These are phyloP conservation scores for Aspergillus wentii DNA, from an alignment of 495 filamentous ascomycete genomes.

Conservation along the genomic window DNA sequence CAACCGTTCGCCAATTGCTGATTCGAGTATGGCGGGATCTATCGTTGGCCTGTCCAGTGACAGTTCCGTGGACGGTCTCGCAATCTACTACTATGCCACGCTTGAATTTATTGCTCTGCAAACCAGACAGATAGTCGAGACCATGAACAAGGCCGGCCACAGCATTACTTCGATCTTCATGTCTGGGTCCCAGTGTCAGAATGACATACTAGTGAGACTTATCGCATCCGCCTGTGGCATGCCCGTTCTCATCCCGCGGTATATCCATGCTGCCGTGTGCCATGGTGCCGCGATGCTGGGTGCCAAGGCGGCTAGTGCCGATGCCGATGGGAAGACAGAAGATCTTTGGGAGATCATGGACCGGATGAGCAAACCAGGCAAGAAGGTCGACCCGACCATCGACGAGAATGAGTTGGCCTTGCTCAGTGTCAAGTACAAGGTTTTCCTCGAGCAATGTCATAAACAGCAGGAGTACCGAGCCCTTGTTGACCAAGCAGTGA, in stretches of 20 bases:
- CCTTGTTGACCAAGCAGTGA: slow-evolving; percentile 59
- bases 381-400: slow-evolving; percentile 64
- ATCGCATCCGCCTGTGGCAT: slow-evolving; percentile 87
- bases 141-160: slow-evolving; percentile 85
- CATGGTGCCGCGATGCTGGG: slow-evolving; percentile 97
- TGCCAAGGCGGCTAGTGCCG: slow-evolving; percentile 83
- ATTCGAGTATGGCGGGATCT: slow-evolving; percentile 85
- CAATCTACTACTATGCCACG: slow-evolving; percentile 85
- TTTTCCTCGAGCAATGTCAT: slow-evolving; percentile 61
- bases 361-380: slow-evolving; percentile 92
- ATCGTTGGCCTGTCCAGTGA: slow-evolving; percentile 83
- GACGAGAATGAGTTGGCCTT: slow-evolving; percentile 72
- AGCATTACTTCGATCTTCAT: slow-evolving; percentile 90
- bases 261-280: slow-evolving; percentile 92
- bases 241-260: slow-evolving; percentile 86
- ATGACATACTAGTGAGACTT: slow-evolving; percentile 82
- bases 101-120: slow-evolving; percentile 98
- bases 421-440: slow-evolving; percentile 77
- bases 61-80: slow-evolving; percentile 76
- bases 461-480: slow-evolving; percentile 55
- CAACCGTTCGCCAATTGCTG: slow-evolving; percentile 89
- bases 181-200: slow-evolving; percentile 96
- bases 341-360: slow-evolving; percentile 95
- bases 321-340: slow-evolving; percentile 72
- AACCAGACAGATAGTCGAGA: slow-evolving; percentile 89